Conservation (phyloP, 2,329 filamentous ascomycete species). For the Huntiella savannae region DNA sequence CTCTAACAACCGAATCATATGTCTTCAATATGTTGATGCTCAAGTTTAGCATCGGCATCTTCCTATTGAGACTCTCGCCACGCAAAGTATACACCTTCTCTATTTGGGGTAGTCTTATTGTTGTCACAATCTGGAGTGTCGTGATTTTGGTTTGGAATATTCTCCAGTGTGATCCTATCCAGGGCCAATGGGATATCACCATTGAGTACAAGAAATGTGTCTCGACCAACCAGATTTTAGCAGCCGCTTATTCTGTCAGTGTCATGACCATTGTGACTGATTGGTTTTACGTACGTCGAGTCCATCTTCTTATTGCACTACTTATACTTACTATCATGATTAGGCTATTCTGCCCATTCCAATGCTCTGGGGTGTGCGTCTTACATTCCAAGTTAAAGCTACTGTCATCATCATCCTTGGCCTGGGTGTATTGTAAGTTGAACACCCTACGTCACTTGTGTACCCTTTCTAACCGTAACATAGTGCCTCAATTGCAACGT, state of each 20-base stretch:
- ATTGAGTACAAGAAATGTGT: constrained; percentile 26
- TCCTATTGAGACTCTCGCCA: constrained; percentile 29
- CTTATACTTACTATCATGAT: neutral
- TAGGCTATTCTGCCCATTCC: constrained; percentile 32
- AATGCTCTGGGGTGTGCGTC: constrained; percentile 35
- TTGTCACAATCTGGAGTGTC: constrained; percentile 28
- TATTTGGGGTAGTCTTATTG: constrained; percentile 25
- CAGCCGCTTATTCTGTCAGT: constrained; percentile 31
- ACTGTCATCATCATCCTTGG: constrained; percentile 31
- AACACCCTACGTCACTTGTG: too few relatives aligned
- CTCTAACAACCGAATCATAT: constrained; percentile 30
- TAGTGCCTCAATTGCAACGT: constrained; percentile 34
- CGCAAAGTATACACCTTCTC: constrained; percentile 28
- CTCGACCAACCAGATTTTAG: constrained; percentile 24
- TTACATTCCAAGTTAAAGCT: constrained; percentile 31
- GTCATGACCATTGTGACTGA: constrained; percentile 34
- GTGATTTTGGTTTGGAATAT: constrained; percentile 33
- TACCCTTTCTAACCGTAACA: neutral
- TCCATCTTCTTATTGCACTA: neutral
- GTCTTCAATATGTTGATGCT: constrained; percentile 36
- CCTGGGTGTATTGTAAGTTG: constrained; percentile 29
- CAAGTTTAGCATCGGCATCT: constrained; percentile 35
- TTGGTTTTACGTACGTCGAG: constrained; percentile 28
- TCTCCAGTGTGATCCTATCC: constrained; percentile 31
- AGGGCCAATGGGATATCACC: constrained; percentile 33